Evolutionary conservation across 202 grass and related monocot species (phyloP), one percentile per base, ranked within the genome.

Genomic region (Digitaria exilis): DNA sequence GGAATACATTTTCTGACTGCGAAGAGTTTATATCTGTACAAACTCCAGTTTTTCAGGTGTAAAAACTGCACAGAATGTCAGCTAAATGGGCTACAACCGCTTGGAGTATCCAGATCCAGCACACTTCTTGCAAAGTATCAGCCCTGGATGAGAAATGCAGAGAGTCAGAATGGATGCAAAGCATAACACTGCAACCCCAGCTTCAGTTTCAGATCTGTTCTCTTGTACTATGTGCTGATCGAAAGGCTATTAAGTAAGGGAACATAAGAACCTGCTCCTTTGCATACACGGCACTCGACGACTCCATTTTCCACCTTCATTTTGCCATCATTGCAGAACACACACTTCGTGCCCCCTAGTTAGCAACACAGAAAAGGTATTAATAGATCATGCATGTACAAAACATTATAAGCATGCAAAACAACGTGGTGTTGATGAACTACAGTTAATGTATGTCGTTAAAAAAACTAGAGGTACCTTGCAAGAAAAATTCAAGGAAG

Each of bases 71-170:
- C 46, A 69, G 0, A 29, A 42, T 55, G 57, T 61, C 18, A 8
- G 22, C 31, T 64, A 84, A 50, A 29, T 49, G 42, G 15, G 57
- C 49, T 82, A 87, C 79, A 98, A 85, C 26, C 90, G 90, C 81
- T 86, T 98, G 2, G 95, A 98, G 78, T 98, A 98, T 66, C 95
- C 95, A 73, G 89, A 98, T 65, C 95, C 95, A 24, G 87, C 80
- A 39, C 95, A 98, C 82, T 93, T 91, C 83, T 98, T 98, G 71
- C 95, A 94, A 9, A 97, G 78, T 91, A 97, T 91, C 32, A 98
- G 76, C 35, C 95, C 92, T 95, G 86, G 78, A 65, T 54, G 65
- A 82, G 65, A 88, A 84, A 68, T 56, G 25, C 31, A 50, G 19
- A 62, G 19, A 43, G 61, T 89, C 14, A 81, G 69, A 67, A 49